Percentiles rank a stretch among this genome's conserved stretches.
These are phyloP conservation scores for Emergomyces africanus DNA, from an alignment of 2,329 filamentous ascomycete genomes.

Conservation along the genomic window DNA sequence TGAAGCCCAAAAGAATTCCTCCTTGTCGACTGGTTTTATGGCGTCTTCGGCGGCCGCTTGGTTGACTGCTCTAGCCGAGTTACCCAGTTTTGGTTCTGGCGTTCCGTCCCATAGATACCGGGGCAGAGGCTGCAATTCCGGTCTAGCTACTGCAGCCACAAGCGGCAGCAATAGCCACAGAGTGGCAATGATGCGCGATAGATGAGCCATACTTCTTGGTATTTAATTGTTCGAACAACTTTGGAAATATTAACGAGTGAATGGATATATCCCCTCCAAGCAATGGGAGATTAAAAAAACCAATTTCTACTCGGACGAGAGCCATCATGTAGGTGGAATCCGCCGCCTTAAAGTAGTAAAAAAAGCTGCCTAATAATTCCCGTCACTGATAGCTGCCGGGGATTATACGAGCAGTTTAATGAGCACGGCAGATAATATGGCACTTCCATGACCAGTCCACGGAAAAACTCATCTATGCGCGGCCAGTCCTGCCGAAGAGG, in stretches of 20 bases:
- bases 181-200: slow-evolving; percentile 2
- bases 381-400: neutral
- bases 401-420: neutral
- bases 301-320: neutral
- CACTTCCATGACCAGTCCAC: neutral
- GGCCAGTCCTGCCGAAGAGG: neutral
- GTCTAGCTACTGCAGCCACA: neutral
- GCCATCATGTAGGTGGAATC: neutral
- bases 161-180: slow-evolving; percentile 4
- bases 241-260: neutral
- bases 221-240: too few relatives aligned
- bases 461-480: neutral
- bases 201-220: slow-evolving; percentile 3
- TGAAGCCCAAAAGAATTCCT: slow-evolving; percentile 6
- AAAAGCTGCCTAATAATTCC: neutral
- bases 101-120: slow-evolving; percentile 1
- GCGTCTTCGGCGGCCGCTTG: neutral
- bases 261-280: neutral
- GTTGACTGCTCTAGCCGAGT: neutral
- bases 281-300: neutral
- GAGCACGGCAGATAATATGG: neutral
- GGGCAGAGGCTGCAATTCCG: slow-evolving; percentile 2
- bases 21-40: neutral
- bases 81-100: neutral
- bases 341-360: neutral